These are phyloP conservation scores for Glycine latifolia DNA, from an alignment of 306 rosid species.

Conservation along the genomic window DNA sequence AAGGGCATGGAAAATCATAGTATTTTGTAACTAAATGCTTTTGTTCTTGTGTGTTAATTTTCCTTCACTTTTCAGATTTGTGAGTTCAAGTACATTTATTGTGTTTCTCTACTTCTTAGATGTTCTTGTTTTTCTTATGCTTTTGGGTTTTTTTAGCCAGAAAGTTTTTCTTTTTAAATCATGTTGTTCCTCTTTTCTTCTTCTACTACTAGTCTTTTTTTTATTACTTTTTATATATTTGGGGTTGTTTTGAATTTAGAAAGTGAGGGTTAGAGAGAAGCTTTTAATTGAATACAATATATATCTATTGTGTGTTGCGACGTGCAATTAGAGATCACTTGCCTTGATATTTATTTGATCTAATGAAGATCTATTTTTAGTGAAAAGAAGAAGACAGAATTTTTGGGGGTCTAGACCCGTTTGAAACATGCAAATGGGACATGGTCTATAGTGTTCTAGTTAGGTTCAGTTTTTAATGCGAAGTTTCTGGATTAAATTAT, in stretches of 20 bases:
- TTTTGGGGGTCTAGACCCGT: background rate
- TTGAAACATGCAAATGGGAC: slow-evolving; percentile 25
- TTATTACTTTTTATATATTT: background rate
- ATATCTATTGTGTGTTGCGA: slow-evolving; percentile 2
- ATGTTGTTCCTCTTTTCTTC: slow-evolving; percentile 18
- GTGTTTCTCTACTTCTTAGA: background rate
- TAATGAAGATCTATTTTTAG: slow-evolving; percentile 41
- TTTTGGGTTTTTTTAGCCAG: background rate
- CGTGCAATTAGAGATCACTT: slow-evolving; percentile 40
- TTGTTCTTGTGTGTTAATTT: slow-evolving; percentile 43
- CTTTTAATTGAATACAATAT: slow-evolving; percentile 8
- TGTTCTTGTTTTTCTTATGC: background rate
- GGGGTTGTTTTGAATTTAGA: slow-evolving; percentile 26
- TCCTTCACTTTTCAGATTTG: slow-evolving; percentile 43
- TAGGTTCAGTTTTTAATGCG: slow-evolving; percentile 40
- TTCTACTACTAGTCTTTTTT: background rate
- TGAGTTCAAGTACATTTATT: slow-evolving; percentile 17
- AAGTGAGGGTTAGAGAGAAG: slow-evolving; percentile 34
- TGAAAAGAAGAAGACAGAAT: slow-evolving; percentile 42
- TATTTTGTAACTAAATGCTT: slow-evolving; percentile 47
- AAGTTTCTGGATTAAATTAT: slow-evolving; percentile 44
- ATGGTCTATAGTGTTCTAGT: slow-evolving; percentile 31
- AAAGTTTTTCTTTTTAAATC: background rate
- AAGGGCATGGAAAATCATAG: slow-evolving; percentile 33
- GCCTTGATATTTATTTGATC: slow-evolving; percentile 39